Percentiles rank a stretch among this genome's conserved stretches.
These are phyloP conservation scores for Blastocystis sp. DNA, from an alignment of 352 stramenopile species.

Conservation along the genomic window DNA sequence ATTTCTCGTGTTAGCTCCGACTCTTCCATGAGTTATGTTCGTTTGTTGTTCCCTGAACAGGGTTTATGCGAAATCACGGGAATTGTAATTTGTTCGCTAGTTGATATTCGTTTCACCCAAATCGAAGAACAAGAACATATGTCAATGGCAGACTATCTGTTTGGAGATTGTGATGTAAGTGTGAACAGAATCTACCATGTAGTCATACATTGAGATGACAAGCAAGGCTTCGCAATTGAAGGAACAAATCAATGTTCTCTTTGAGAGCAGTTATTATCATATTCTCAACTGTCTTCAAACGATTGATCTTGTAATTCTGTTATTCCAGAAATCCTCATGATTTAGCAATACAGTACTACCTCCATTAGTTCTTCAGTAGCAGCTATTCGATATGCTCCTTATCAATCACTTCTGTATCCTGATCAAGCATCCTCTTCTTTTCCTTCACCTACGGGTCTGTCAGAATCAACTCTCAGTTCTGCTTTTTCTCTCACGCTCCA, in stretches of 20 bases:
- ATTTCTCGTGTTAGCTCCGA: background rate
- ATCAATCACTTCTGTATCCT: too few relatives aligned
- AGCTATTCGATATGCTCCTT: too few relatives aligned
- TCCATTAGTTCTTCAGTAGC: too few relatives aligned
- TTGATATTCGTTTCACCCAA: constrained; percentile 12
- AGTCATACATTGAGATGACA: background rate
- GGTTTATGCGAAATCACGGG: constrained; percentile 24
- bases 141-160: background rate
- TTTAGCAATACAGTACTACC: too few relatives aligned
- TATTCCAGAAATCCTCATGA: too few relatives aligned
- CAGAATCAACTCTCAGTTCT: too few relatives aligned
- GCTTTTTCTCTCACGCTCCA: too few relatives aligned
- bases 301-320: background rate
- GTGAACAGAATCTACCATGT: background rate
- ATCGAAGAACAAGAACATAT: background rate
- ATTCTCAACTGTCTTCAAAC: constrained; percentile 11
- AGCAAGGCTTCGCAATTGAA: background rate
- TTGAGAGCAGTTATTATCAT: background rate
- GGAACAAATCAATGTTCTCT: background rate
- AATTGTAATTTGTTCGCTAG: constrained; percentile 14
- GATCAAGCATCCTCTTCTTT: too few relatives aligned
- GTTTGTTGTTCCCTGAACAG: constrained; percentile 23
- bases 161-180: constrained; percentile 5
- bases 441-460: too few relatives aligned
- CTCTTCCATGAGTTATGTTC: constrained; percentile 25